Percentiles rank a stretch among this genome's conserved stretches.
Conservation (phyloP, 2,329 filamentous ascomycete genomes). For the Geosmithia morbida region DNA sequence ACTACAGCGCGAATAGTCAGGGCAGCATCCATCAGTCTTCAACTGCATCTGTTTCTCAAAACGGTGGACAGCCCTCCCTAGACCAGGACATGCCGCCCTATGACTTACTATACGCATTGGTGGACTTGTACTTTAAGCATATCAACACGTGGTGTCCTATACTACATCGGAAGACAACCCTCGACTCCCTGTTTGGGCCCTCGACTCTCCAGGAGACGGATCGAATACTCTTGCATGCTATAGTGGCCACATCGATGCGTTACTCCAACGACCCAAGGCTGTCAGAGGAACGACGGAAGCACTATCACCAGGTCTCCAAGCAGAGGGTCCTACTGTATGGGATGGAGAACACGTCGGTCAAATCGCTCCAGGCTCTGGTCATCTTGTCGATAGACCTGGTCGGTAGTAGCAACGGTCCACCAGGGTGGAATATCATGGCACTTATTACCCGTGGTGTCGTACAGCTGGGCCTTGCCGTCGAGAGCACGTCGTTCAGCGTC, state of each 20-base stretch:
- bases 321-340: slow-evolving; percentile 78
- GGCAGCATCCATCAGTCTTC: slow-evolving; percentile 38
- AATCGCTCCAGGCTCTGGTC: slow-evolving; percentile 73
- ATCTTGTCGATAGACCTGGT: slow-evolving; percentile 76
- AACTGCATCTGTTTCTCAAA: slow-evolving; percentile 35
- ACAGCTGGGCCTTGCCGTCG: slow-evolving; percentile 72
- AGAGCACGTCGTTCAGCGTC: slow-evolving; percentile 65
- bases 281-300: slow-evolving; percentile 55
- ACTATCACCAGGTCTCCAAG: slow-evolving; percentile 71
- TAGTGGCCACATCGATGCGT: slow-evolving; percentile 74
- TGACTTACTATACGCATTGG: slow-evolving; percentile 56
- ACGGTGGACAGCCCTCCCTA: slow-evolving; percentile 9
- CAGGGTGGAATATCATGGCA: slow-evolving; percentile 84
- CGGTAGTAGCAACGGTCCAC: slow-evolving; percentile 77
- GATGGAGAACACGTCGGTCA: slow-evolving; percentile 80
- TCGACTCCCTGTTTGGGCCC: slow-evolving; percentile 70
- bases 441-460: slow-evolving; percentile 81
- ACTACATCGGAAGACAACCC: slow-evolving; percentile 67
- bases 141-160: slow-evolving; percentile 82
- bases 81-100: slow-evolving; percentile 62
- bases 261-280: slow-evolving; percentile 68
- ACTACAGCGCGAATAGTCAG: slow-evolving; percentile 26
- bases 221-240: slow-evolving; percentile 70
- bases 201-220: slow-evolving; percentile 68
- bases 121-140: slow-evolving; percentile 67